Evolutionary conservation across 176 grass and related monocot genomes (phyloP), one percentile per base, ranked within the genome.

Genomic region (Tillandsia leiboldiana): DNA sequence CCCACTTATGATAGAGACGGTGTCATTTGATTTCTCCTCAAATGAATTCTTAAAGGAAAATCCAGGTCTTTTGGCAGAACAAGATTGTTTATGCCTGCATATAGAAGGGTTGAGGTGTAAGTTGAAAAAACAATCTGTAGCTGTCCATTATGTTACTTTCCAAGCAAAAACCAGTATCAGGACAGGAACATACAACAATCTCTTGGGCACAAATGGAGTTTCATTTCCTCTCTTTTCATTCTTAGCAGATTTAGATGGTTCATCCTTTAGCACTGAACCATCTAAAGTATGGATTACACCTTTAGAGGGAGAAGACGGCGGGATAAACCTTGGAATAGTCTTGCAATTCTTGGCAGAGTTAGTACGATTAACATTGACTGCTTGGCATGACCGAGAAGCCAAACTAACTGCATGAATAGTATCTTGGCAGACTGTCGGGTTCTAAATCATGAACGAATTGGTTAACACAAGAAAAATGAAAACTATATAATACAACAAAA

Each of bases 321-420:
- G 53, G 10, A 78, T 77, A 68, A 56, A 26, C 49, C 14, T 76
- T 49, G 70, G 72, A 75, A 12, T 63, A 53, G 33, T 82, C 72
- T 66, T 84, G 59, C 7, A 12, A 67, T 50, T 69, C 64, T 70
- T 17, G 8, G 72, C 78, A 58, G 59, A 71, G 48, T 17, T 61
- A 58, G 56, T 64, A 5, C 9, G 62, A 4, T 79, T 64, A n/a
- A 76, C 51, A 63, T 68, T 91, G 24, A 50, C 72, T 67, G 28
- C 47, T 72, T 80, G 79, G 63, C 79, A 87, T 11, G 85, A 82
- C 75, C 85, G 82, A 72, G 84, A 87, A 53, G 79, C 85, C 56
- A 91, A 51, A 13, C 48, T 80, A 11, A 91, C 14, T 71, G 79
- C 78, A 61, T 67, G 49, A 56, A 91, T 1, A 61, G 50, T 54